Evolutionary conservation across 371 early-diverging fungal species (phyloP).

Genomic region (Mortierella sp.): DNA sequence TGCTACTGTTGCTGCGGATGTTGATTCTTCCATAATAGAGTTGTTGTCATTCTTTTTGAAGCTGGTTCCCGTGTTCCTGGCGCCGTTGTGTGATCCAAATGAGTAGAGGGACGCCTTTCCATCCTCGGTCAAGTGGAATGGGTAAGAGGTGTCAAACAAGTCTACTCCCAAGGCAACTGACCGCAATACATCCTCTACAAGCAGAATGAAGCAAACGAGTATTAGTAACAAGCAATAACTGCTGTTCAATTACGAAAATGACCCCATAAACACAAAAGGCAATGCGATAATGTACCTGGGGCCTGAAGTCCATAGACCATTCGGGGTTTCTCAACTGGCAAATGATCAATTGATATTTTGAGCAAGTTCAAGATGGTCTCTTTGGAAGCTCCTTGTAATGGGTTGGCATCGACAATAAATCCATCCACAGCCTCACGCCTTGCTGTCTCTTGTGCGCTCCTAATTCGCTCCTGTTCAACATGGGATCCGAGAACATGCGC

Average conservation of each 20-base stretch:
- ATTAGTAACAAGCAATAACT: neutral
- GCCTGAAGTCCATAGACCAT: conserved; percentile 62
- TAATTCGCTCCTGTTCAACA: conserved; percentile 66
- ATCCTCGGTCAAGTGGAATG: conserved; percentile 62
- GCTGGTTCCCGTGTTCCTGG: neutral
- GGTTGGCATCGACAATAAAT: conserved; percentile 51
- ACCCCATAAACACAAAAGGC: neutral
- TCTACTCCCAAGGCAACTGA: conserved; percentile 78
- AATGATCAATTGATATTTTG: conserved; percentile 57
- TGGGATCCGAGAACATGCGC: conserved; percentile 71
- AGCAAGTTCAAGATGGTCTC: conserved; percentile 56
- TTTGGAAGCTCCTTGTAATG: conserved; percentile 41
- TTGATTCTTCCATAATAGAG: neutral
- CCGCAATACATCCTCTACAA: conserved; percentile 69
- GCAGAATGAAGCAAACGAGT: neutral
- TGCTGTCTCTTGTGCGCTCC: conserved; percentile 69
- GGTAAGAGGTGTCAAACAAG: conserved; percentile 79
- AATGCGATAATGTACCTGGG: conserved; percentile 40
- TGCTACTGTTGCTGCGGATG: neutral
- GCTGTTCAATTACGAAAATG: neutral
- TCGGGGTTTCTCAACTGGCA: conserved; percentile 60
- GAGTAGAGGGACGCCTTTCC: conserved; percentile 70
- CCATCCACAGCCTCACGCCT: conserved; percentile 68
- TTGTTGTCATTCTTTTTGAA: neutral
- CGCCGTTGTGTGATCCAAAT: conserved; percentile 33